Evolutionary conservation across 176 grass and related monocot species (phyloP).

Genomic region (Tillandsia leiboldiana): DNA sequence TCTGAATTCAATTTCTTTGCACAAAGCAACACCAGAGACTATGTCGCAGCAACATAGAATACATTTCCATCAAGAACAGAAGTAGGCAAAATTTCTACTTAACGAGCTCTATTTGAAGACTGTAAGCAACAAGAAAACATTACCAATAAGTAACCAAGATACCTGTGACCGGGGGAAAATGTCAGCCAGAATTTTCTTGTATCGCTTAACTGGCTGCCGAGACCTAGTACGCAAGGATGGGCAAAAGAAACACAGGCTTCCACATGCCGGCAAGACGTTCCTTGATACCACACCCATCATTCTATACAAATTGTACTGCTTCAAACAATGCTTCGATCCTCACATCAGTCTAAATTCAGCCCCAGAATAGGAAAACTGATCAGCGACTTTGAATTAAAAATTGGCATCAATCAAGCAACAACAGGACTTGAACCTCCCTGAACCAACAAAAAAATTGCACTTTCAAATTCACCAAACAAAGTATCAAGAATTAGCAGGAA

Average conservation of each 20-base stretch:
- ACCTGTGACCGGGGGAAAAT: slow-evolving; percentile 75
- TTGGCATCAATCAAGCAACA: neutral
- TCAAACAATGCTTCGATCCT: neutral
- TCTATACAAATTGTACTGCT: neutral
- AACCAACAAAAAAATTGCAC: no score
- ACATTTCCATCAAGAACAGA: no score
- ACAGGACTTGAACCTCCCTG: neutral
- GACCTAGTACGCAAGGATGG: slow-evolving; percentile 64
- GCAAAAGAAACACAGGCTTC: slow-evolving; percentile 73
- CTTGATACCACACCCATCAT: slow-evolving; percentile 55
- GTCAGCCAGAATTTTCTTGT: slow-evolving; percentile 76
- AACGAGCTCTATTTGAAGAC: neutral
- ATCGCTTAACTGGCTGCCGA: slow-evolving; percentile 75
- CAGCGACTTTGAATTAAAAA: neutral
- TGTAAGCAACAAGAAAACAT: neutral
- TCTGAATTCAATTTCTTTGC: no score
- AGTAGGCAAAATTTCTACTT: no score
- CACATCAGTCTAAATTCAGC: slow-evolving; percentile 5
- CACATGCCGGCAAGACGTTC: slow-evolving; percentile 49
- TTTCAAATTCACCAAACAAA: no score
- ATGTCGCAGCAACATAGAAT: no score
- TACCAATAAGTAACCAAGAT: neutral
- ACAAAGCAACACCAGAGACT: no score
- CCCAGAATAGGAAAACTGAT: neutral
- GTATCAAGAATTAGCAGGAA: no score